Evolutionary conservation across 164 flowering plant species (phyloP).

Genomic region (Santalum album): DNA sequence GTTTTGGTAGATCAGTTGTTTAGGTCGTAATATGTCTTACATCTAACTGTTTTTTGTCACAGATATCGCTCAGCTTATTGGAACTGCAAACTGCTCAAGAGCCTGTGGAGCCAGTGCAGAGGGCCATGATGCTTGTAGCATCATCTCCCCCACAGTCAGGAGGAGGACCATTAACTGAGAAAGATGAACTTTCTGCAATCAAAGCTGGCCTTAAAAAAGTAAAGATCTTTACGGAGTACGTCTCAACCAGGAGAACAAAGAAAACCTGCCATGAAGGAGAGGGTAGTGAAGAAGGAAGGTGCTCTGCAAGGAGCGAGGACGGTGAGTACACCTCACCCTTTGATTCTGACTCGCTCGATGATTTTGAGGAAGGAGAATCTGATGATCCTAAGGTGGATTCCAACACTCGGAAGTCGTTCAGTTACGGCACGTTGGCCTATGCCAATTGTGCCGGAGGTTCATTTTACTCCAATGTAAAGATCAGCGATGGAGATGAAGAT

Average conservation of each 20-base stretch:
- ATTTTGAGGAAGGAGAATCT: conserved; percentile 58
- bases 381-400: conserved; percentile 50
- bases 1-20: no score
- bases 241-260: conserved; percentile 66
- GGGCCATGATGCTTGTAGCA: no score
- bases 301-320: conserved; percentile 68
- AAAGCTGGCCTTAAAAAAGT: conserved; percentile 94
- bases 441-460: conserved; percentile 76
- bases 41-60: conserved; percentile 12
- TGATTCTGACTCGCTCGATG: conserved; percentile 77
- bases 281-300: conserved; percentile 69
- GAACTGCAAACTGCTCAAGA: conserved; percentile 62
- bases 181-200: conserved; percentile 87
- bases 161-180: conserved; percentile 39
- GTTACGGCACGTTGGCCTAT: conserved; percentile 81
- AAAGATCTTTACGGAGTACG: conserved; percentile 70
- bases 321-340: conserved; percentile 65
- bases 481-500: conserved; percentile 57
- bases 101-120: conserved; percentile 35
- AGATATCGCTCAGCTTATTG: conserved; percentile 53
- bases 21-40: no score
- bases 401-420: conserved; percentile 67
- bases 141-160: conserved; percentile 47
- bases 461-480: conserved; percentile 38
- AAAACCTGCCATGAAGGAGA: conserved; percentile 77